phyloP scores from a whole-genome alignment of 2,329 filamentous ascomycete species.

The Trichoderma sp. region DNA sequence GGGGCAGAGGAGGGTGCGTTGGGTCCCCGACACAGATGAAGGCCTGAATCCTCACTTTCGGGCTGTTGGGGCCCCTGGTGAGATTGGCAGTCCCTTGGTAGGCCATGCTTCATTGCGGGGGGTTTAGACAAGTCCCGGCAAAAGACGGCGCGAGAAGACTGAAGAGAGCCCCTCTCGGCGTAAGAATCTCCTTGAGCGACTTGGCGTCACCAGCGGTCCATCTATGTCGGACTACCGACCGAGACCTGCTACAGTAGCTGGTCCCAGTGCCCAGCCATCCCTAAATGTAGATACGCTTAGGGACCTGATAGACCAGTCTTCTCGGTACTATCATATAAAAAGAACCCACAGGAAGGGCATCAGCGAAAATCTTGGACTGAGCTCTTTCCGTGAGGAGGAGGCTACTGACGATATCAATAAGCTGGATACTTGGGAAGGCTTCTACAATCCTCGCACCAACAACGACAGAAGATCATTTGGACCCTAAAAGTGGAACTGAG shows the following conservation, averaged over 20 bases:
- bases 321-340: not conserved
- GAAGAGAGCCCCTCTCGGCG: slow-evolving; percentile 30
- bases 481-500: slow-evolving; percentile 6
- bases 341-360: slow-evolving; percentile 18
- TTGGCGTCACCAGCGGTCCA: slow-evolving; percentile 20
- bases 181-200: slow-evolving; percentile 31
- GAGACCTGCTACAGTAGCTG: not conserved
- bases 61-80: slow-evolving; percentile 62
- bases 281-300: not conserved
- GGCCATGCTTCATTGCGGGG: slow-evolving; percentile 47
- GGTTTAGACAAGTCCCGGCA: slow-evolving; percentile 38
- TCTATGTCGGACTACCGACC: not conserved
- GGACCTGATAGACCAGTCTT: not conserved
- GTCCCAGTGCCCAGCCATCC: not conserved
- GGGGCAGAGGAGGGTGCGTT: slow-evolving; percentile 54
- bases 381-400: not conserved
- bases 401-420: slow-evolving; percentile 12
- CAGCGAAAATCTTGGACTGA: slow-evolving; percentile 22
- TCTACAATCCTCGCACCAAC: slow-evolving; percentile 24
- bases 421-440: slow-evolving; percentile 31
- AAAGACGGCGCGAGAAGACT: slow-evolving; percentile 24
- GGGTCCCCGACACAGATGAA: slow-evolving; percentile 57
- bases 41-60: slow-evolving; percentile 47
- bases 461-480: slow-evolving; percentile 17
- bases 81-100: slow-evolving; percentile 70